Evolutionary conservation across 164 flowering plant species (phyloP).

Genomic region (Piper longum): DNA sequence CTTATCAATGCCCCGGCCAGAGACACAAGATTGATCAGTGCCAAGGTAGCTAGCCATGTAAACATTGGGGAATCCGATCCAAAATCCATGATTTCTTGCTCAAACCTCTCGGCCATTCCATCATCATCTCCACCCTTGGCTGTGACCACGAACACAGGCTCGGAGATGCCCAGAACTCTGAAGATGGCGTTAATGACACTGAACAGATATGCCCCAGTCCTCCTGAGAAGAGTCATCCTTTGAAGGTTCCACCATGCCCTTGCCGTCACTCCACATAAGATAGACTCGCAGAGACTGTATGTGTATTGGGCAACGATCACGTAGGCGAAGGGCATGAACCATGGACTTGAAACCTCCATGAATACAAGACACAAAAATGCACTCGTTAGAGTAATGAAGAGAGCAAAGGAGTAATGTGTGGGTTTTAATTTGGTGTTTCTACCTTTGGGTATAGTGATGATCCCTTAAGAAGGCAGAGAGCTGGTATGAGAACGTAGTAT

Average conservation of each 20-base stretch:
- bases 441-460: conserved; percentile 22
- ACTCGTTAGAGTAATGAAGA: neutral
- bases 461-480: conserved; percentile 16
- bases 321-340: conserved; percentile 55
- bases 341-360: conserved; percentile 39
- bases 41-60: conserved; percentile 13
- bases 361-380: neutral
- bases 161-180: conserved; percentile 24
- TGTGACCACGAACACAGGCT: conserved; percentile 31
- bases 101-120: conserved; percentile 17
- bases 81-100: conserved; percentile 24
- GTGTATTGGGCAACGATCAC: conserved; percentile 18
- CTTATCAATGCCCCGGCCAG: conserved; percentile 8
- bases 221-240: conserved; percentile 24
- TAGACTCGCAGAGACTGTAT: conserved; percentile 31
- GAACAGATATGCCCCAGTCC: conserved; percentile 44
- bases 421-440: neutral
- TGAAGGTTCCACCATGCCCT: conserved; percentile 34
- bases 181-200: conserved; percentile 31
- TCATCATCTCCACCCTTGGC: conserved; percentile 45
- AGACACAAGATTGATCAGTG: conserved; percentile 14
- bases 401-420: neutral
- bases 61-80: conserved; percentile 26
- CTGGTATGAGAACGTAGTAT: conserved; percentile 13
- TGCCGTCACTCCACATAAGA: conserved; percentile 31